Evolutionary conservation across 225 moss, liverwort and hornwort genomes (phyloP), one percentile per base, ranked within the genome.

Genomic region (Marchantia polymorpha): DNA sequence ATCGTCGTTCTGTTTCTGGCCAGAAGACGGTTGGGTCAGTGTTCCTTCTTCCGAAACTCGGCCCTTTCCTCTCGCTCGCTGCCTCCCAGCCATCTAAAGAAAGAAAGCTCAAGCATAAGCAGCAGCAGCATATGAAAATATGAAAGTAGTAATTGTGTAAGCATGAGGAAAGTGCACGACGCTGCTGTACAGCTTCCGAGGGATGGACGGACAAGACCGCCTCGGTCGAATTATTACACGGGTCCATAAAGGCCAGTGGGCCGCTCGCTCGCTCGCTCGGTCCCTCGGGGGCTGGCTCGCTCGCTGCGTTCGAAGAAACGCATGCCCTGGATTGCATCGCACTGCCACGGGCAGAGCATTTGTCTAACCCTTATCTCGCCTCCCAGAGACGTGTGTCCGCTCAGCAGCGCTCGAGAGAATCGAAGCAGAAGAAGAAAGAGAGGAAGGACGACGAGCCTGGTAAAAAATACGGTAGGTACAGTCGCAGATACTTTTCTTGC

Each of bases 131-230:
- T 22, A 63, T n/a, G 22, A 63, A 63, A 1, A 7, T 1, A 58
- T 0, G 17, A 58, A 58, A 20, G 1, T 58, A 58, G 58, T 58
- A 58, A 58, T 5, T 58, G 58, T 5, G 5, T 58, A 14, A 58
- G 63, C 63, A 63, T 63, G 63, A 63, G 63, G 25, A 63, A 63
- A 63, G 23, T 63, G 63, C n/a, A 63, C 63, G n/a, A 10, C 63
- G 25, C 23, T 23, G 7, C 63, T 63, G 63, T 63, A 63, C 15
- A n/a, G 16, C 63, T 63, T 63, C n/a, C 63, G 9, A 25, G n/a
- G 9, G 63, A 23, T 25, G 25, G 63, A 63, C 16, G 17, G n/a
- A 39, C 39, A 39, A 39, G 39, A 39, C 2, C 39, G 39, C 39
- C 39, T 39, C 39, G 39, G 39, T 39, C 39, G 39, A 39, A 39